phyloP scores from a whole-genome alignment of 345 rosid genomes.

The Populus davidiana region DNA sequence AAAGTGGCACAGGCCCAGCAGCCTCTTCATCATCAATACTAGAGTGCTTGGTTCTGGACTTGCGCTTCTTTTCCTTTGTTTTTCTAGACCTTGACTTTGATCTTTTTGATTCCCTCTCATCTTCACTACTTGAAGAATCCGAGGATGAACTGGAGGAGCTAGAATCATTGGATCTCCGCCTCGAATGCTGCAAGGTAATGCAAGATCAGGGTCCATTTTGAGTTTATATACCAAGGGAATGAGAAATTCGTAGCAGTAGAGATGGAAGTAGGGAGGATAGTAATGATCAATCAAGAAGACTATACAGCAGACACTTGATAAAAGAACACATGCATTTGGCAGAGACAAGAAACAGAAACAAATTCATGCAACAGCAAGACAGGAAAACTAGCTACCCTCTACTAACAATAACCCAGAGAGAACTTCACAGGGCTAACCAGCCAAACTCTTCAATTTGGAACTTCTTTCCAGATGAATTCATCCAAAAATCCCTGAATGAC shows the following conservation, averaged over 20 bases:
- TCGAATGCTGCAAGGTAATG: constrained; percentile 60
- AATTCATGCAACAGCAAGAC: background rate
- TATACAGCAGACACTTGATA: background rate
- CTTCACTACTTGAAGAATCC: constrained; percentile 76
- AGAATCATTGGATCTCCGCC: constrained; percentile 51
- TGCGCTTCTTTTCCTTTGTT: constrained; percentile 67
- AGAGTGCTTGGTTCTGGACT: constrained; percentile 54
- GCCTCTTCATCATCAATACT: constrained; percentile 44
- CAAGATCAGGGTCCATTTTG: constrained; percentile 1
- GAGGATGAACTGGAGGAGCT: constrained; percentile 64
- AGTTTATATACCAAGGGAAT: background rate
- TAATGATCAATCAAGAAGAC: background rate
- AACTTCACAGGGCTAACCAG: background rate
- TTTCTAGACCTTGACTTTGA: constrained; percentile 76
- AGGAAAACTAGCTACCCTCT: too few species aligned
- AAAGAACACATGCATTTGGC: background rate
- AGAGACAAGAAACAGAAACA: background rate
- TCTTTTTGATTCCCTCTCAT: constrained; percentile 63
- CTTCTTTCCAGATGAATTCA: background rate
- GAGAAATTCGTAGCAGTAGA: background rate
- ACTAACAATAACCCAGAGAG: background rate
- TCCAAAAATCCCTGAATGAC: background rate
- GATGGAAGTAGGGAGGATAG: background rate
- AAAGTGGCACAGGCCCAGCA: constrained; percentile 84
- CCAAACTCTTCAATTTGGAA: background rate